Percentiles rank a stretch among this genome's conserved stretches.
Evolutionary conservation across 129 eudicot species (phyloP).

Genomic region (Flaveria trinervia): DNA sequence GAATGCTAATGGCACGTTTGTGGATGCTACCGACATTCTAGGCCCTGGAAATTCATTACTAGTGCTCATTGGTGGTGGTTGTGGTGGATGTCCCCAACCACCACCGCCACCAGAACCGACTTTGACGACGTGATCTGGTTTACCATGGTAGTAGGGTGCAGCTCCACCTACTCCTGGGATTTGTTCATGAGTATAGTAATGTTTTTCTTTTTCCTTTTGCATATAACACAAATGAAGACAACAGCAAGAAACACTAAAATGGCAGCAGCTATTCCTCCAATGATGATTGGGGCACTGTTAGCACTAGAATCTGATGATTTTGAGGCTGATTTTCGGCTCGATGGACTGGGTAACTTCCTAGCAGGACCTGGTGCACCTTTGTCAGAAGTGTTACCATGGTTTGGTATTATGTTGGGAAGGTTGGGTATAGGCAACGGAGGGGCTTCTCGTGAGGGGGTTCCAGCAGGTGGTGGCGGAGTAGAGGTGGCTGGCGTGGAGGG

Average conservation of each 20-base stretch:
- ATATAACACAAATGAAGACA: constrained; percentile 34
- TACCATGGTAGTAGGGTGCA: constrained; percentile 38
- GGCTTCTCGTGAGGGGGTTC: constrained; percentile 17
- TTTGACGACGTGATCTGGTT: constrained; percentile 50
- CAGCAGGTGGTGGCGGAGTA: constrained; percentile 31
- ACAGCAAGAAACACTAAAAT: constrained; percentile 42
- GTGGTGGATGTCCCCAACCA: constrained; percentile 33
- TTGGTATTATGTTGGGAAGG: constrained; percentile 34
- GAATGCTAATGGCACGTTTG: constrained; percentile 42
- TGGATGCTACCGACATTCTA: constrained; percentile 25
- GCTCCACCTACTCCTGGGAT: constrained; percentile 39
- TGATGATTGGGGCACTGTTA: constrained; percentile 14
- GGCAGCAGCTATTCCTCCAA: constrained; percentile 42
- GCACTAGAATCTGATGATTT: constrained; percentile 33
- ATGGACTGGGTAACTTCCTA: constrained; percentile 20
- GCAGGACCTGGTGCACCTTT: constrained; percentile 33
- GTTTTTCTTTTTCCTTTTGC: constrained; percentile 50
- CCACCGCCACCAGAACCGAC: constrained; percentile 40
- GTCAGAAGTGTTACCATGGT: constrained; percentile 31
- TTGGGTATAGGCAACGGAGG: constrained; percentile 26
- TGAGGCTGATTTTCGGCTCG: constrained; percentile 38
- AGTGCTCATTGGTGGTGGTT: constrained; percentile 24
- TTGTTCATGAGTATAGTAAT: constrained; percentile 40
- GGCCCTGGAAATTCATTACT: constrained; percentile 34
- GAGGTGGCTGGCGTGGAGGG: constrained; percentile 14